phyloP scores from a whole-genome alignment of 2,329 filamentous ascomycete species.

The Keithomyces neogunnii region DNA sequence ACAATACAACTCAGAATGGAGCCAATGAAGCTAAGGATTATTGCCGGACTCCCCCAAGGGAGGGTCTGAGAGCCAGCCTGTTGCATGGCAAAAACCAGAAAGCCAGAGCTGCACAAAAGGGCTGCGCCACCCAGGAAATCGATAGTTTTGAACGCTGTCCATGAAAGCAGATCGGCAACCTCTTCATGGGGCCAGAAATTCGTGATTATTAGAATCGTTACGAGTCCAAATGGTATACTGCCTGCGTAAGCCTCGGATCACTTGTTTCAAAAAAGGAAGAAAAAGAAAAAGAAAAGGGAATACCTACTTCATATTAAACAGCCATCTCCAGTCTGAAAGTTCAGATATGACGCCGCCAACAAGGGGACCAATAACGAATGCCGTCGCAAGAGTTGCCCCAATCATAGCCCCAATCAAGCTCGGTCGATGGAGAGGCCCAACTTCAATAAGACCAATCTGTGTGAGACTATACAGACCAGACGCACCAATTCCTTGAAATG shows the following conservation, averaged over 20 bases:
- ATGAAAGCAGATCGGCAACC: constrained; percentile 26
- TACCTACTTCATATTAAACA: constrained; percentile 54
- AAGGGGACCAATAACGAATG: constrained; percentile 50
- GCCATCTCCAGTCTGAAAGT: constrained; percentile 47
- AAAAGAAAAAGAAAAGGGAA: not conserved
- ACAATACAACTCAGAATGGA: constrained; percentile 38
- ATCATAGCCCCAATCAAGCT: constrained; percentile 46
- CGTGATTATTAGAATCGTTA: constrained; percentile 38
- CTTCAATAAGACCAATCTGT: constrained; percentile 48
- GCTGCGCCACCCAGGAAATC: constrained; percentile 44
- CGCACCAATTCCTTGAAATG: constrained; percentile 52
- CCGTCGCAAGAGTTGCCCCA: constrained; percentile 46
- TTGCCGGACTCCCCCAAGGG: constrained; percentile 42
- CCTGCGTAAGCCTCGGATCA: constrained; percentile 7
- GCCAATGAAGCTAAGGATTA: constrained; percentile 39
- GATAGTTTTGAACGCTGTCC: constrained; percentile 35
- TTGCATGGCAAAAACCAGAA: constrained; percentile 48
- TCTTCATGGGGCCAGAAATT: constrained; percentile 35
- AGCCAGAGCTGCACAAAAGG: constrained; percentile 41
- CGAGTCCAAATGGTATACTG: constrained; percentile 41
- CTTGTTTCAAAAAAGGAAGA: too few species aligned
- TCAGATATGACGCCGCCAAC: constrained; percentile 48
- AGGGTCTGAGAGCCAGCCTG: constrained; percentile 45
- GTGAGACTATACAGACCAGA: constrained; percentile 54
- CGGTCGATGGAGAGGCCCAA: constrained; percentile 44